These are phyloP conservation scores for Boletus fagicola DNA, from an alignment of 768 basidiomycete genomes.

Conservation along the genomic window DNA sequence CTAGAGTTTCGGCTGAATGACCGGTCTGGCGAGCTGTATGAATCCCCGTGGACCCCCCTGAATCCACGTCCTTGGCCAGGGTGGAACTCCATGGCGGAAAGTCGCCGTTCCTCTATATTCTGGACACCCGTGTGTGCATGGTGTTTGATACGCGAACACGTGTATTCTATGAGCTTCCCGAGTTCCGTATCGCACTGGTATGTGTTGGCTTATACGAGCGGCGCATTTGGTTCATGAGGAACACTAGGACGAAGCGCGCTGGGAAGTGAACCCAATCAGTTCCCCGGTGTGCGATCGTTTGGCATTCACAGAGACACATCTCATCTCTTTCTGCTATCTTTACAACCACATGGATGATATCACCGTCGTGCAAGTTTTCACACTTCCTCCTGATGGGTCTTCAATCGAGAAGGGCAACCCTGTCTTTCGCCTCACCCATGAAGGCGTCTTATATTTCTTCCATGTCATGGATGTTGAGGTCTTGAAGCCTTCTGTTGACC, in stretches of 20 bases:
- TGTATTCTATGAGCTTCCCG: background rate
- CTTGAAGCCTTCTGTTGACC: background rate
- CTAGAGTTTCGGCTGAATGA: background rate
- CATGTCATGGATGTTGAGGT: background rate
- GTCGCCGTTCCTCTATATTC: slow-evolving; percentile 1
- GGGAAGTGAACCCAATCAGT: accelerated
- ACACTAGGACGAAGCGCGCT: background rate
- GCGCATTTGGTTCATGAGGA: background rate
- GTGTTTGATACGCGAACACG: slow-evolving; percentile 3
- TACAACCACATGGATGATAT: too few relatives aligned
- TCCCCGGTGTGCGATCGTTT: background rate
- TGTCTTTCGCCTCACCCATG: background rate
- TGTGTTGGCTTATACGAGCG: slow-evolving; percentile 9
- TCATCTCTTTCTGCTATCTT: background rate
- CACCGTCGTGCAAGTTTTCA: too few relatives aligned
- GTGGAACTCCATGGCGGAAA: background rate
- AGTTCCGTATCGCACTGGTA: background rate
- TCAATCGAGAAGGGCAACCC: background rate
- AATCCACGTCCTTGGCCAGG: accelerated
- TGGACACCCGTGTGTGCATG: accelerated
- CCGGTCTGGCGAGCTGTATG: background rate
- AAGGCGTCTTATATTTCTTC: background rate
- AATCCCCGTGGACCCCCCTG: background rate
- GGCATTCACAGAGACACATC: background rate
- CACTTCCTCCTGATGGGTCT: background rate